Percentiles rank a stretch among this genome's conserved stretches.
These are phyloP conservation scores for Plasmodium malariae DNA, from an alignment of 169 alveolate species.

Conservation along the genomic window DNA sequence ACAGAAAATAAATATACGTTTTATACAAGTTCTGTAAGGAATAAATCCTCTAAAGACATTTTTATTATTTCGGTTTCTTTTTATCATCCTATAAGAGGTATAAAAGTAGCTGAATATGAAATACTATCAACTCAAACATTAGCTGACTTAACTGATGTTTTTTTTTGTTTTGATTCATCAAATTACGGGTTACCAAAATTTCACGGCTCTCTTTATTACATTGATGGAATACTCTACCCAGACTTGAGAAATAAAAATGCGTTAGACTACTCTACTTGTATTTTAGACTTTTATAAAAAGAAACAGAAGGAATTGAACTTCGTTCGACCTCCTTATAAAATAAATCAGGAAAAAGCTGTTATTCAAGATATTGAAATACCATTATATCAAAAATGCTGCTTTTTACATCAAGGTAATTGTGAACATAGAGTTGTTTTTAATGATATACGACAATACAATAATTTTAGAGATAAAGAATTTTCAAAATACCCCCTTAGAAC, in stretches of 20 bases:
- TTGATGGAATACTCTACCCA: slow-evolving; percentile 88
- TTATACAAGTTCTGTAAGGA: neutral
- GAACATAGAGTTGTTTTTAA: slow-evolving; percentile 88
- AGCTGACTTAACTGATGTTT: slow-evolving; percentile 84
- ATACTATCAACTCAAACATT: slow-evolving; percentile 85
- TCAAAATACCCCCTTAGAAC: slow-evolving; percentile 86
- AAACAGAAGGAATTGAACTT: slow-evolving; percentile 70
- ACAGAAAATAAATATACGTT: neutral
- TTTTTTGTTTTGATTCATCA: slow-evolving; percentile 82
- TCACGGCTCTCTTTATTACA: slow-evolving; percentile 86
- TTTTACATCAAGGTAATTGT: slow-evolving; percentile 90
- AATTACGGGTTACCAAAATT: slow-evolving; percentile 79
- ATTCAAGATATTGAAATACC: slow-evolving; percentile 84
- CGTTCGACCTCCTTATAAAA: slow-evolving; percentile 77
- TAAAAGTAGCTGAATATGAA: slow-evolving; percentile 87
- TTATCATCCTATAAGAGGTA: slow-evolving; percentile 88
- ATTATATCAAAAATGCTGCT: slow-evolving; percentile 82
- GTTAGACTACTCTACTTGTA: slow-evolving; percentile 76
- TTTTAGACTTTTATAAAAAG: slow-evolving; percentile 37
- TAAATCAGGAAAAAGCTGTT: slow-evolving; percentile 81
- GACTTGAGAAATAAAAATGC: slow-evolving; percentile 82
- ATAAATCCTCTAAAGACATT: slow-evolving; percentile 4
- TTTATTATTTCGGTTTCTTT: slow-evolving; percentile 82
- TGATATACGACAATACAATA: slow-evolving; percentile 77
- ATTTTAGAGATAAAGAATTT: slow-evolving; percentile 66